Evolutionary conservation across 352 stramenopile genomes (phyloP), one percentile per base, ranked within the genome.

Genomic region (Phytophthora hibernalis): DNA sequence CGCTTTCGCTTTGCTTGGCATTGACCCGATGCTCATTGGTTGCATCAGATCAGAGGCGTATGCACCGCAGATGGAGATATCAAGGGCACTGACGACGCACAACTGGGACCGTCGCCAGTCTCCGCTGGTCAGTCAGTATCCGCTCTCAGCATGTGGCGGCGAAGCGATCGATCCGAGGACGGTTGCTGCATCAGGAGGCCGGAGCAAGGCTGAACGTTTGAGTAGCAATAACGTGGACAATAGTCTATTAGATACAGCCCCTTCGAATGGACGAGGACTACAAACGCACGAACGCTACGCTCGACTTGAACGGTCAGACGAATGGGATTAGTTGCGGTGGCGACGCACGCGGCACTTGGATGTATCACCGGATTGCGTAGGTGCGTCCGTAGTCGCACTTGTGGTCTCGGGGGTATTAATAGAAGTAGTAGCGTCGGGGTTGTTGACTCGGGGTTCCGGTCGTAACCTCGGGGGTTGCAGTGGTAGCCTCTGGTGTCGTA

Each of bases 301-400:
- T 61, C 28, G 48, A 70, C 66, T 52, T 38, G 44, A 66, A 70
- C 54, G 11, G n/a, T 54, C 60, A 68, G 50, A 61, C 30, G 48
- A 35, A 51, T 26, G 10, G 6, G 18, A 9, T 37, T 64, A 68
- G 40, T 71, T 71, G 24, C 63, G 58, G n/a, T 63, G 66, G 45
- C 45, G 54, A 50, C 52, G 50, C 49, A 75, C 51, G 22, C 38
- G 63, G 51, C 62, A 75, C 55, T 72, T 75, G 38, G 67, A 68
- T 18, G 61, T 71, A 47, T 72, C 44, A 22, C 45, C 38, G 13
- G 44, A 61, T 44, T 40, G 62, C 28, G 40, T 54, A 13, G 61
- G 49, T n/a, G 45, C 47, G n/a, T 57, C 31, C 11, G 21, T 61
- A 15, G 49, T 31, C 28, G 50, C 38, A 42, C 42, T 50, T 18